Evolutionary conservation across 768 basidiomycete genomes (phyloP).

Genomic region (Termitomyces sp.): DNA sequence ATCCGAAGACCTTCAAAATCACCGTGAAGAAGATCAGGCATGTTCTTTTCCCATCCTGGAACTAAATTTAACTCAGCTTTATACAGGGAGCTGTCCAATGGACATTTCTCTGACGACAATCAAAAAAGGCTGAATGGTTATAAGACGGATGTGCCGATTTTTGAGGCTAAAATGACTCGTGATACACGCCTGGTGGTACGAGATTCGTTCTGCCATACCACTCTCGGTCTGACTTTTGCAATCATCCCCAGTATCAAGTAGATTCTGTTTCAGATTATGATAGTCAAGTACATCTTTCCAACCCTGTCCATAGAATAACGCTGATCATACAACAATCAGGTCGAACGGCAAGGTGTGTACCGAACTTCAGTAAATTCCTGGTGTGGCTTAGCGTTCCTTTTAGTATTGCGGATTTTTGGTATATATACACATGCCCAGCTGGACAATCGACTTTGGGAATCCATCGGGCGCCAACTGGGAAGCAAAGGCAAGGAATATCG

Average conservation of each 20-base stretch:
- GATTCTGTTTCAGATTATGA: constrained; percentile 12
- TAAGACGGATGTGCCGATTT: constrained; percentile 12
- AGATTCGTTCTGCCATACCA: not conserved
- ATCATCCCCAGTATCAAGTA: constrained; percentile 11
- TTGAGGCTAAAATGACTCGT: constrained; percentile 14
- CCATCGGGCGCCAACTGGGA: constrained; percentile 31
- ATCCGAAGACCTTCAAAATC: constrained; percentile 44
- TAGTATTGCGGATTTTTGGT: constrained; percentile 14
- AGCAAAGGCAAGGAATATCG: constrained; percentile 48
- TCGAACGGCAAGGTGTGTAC: constrained; percentile 10
- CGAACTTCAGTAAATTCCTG: not conserved
- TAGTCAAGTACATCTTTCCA: not conserved
- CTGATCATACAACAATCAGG: not conserved
- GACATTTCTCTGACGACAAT: constrained; percentile 13
- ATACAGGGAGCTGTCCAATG: constrained; percentile 57
- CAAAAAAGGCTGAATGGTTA: constrained; percentile 11
- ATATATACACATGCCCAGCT: constrained; percentile 34
- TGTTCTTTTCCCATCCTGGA: constrained; percentile 10
- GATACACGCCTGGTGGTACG: constrained; percentile 12
- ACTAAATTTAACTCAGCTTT: not conserved
- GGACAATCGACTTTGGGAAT: constrained; percentile 34
- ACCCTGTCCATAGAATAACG: not conserved
- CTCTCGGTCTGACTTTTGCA: not conserved
- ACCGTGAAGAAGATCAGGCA: constrained; percentile 70
- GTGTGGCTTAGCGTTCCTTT: not conserved